Conservation (phyloP, 352 stramenopile genomes). For the Pythium utonaiense region DNA sequence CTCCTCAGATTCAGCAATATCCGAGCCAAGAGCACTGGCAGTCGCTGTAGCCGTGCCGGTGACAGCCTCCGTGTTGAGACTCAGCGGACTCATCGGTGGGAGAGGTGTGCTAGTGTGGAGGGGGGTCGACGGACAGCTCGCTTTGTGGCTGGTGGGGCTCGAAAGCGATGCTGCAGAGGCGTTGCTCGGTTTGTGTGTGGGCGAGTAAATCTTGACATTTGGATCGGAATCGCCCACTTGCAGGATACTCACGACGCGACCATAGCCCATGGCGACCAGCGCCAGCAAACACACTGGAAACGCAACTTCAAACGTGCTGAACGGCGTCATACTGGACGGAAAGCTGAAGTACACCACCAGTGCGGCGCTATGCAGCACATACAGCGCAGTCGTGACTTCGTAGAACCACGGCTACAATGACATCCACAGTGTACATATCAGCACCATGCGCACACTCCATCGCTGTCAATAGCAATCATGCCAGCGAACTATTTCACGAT, state of each 20-base stretch:
- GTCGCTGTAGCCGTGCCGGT: conserved; percentile 4
- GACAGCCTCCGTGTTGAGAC: not conserved
- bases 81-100: conserved; percentile 3
- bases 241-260: conserved; percentile 68
- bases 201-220: conserved; percentile 57
- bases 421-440: not conserved
- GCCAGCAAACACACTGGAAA: conserved; percentile 57
- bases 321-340: conserved; percentile 35
- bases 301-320: conserved; percentile 68
- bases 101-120: not conserved
- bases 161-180: conserved; percentile 12
- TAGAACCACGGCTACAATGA: conserved; percentile 55
- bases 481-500: too few species aligned
- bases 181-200: conserved; percentile 31
- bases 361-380: conserved; percentile 44
- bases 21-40: conserved; percentile 44
- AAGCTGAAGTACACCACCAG: conserved; percentile 52
- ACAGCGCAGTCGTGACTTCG: conserved; percentile 50
- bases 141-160: conserved; percentile 12
- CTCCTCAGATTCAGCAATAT: conserved; percentile 71
- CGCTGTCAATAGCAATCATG: not conserved
- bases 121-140: not conserved
- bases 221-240: conserved; percentile 53
- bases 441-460: too few species aligned
- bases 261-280: conserved; percentile 72